Conservation (phyloP, 768 basidiomycete species). For the Leccinum broughii region DNA sequence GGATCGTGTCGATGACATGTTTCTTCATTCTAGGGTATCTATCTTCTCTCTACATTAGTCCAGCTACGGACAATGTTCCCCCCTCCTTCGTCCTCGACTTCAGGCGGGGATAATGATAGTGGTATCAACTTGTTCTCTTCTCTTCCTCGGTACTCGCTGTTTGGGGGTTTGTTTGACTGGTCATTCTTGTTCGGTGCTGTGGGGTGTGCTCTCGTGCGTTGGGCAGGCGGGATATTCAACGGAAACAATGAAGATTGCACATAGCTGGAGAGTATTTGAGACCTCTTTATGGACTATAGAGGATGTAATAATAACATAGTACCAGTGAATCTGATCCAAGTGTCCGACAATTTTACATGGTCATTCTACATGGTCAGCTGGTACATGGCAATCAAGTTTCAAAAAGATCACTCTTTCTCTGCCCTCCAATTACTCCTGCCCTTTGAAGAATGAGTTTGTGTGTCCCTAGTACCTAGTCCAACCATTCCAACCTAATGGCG, state of each 20-base stretch:
- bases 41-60: slow-evolving; percentile 79
- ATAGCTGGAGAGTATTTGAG: not conserved
- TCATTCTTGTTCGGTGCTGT: slow-evolving; percentile 64
- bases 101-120: slow-evolving; percentile 8
- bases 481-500: too few relatives aligned
- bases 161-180: slow-evolving; percentile 74
- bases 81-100: slow-evolving; percentile 33
- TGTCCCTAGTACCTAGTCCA: too few relatives aligned
- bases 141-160: slow-evolving; percentile 71
- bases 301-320: not conserved
- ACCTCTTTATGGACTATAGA: not conserved
- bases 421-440: too few relatives aligned
- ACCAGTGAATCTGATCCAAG: not conserved
- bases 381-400: not conserved
- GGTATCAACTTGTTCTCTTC: slow-evolving; percentile 63
- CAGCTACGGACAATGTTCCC: slow-evolving; percentile 84
- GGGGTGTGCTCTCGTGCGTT: slow-evolving; percentile 48
- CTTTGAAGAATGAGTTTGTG: too few relatives aligned
- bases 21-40: slow-evolving; percentile 59
- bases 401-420: not conserved
- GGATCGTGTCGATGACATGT: slow-evolving; percentile 1
- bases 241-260: slow-evolving; percentile 19
- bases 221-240: slow-evolving; percentile 45
- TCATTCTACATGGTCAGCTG: not conserved
- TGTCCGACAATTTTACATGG: not conserved